Conservation (phyloP, 306 rosid genomes). For the Casuarina cunninghamiana region DNA sequence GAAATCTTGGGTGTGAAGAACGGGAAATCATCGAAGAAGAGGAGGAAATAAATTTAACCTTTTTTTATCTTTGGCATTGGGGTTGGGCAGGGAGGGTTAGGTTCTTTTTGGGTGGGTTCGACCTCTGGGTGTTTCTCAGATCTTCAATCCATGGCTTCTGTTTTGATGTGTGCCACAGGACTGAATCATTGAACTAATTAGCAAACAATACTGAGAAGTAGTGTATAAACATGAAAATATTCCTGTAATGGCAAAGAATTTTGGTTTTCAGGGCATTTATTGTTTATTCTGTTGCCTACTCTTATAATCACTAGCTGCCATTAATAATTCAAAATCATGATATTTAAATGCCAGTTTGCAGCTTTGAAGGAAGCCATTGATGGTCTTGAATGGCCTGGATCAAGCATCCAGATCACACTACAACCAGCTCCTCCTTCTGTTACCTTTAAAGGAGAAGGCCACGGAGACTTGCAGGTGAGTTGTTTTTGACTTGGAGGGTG, state of each 20-base stretch:
- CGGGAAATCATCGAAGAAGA: constrained; percentile 51
- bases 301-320: neutral
- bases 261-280: neutral
- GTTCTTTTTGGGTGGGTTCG: too few species aligned
- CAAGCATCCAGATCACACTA: constrained; percentile 75
- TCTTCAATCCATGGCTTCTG: neutral
- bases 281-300: neutral
- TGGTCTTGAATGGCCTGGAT: constrained; percentile 98
- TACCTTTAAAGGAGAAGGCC: constrained; percentile 87
- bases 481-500: constrained; percentile 21
- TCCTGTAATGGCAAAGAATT: neutral
- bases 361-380: constrained; percentile 91
- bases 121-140: neutral
- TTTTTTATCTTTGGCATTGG: too few species aligned
- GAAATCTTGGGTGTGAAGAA: constrained; percentile 52
- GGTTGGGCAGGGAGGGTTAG: too few species aligned
- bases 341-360: constrained; percentile 60
- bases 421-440: constrained; percentile 81
- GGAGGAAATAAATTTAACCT: constrained; percentile 23
- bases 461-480: constrained; percentile 86
- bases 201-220: neutral
- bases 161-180: neutral
- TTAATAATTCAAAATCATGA: constrained; percentile 24
- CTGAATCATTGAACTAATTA: neutral
- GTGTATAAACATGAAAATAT: neutral